Evolutionary conservation across 129 eudicot genomes (phyloP).

Genomic region (Smallanthus sonchifolius): DNA sequence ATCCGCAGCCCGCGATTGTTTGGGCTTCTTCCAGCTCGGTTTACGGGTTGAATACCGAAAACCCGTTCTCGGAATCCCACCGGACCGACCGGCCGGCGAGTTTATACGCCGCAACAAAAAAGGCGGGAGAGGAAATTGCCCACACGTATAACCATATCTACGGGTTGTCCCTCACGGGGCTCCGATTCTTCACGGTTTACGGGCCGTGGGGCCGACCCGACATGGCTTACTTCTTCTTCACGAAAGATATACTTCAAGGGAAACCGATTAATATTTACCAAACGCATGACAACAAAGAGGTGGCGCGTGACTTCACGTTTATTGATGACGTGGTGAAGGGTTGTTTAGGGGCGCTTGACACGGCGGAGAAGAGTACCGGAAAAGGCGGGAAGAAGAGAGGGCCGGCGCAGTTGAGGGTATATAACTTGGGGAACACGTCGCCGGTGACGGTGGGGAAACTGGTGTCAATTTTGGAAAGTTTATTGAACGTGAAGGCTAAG

Average conservation of each 20-base stretch:
- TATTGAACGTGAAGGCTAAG: conserved; percentile 64
- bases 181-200: conserved; percentile 69
- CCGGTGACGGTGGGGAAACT: conserved; percentile 72
- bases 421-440: conserved; percentile 70
- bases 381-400: conserved; percentile 66
- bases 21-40: conserved; percentile 82
- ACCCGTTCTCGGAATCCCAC: conserved; percentile 65
- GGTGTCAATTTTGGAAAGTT: conserved; percentile 51
- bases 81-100: conserved; percentile 77
- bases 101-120: conserved; percentile 73
- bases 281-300: conserved; percentile 55
- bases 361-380: conserved; percentile 83
- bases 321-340: conserved; percentile 78
- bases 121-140: conserved; percentile 77
- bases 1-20: conserved; percentile 71
- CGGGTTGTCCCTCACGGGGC: conserved; percentile 62
- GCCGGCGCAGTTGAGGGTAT: conserved; percentile 66
- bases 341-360: conserved; percentile 65
- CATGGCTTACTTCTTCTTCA: conserved; percentile 80
- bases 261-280: conserved; percentile 55
- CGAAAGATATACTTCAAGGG: conserved; percentile 63
- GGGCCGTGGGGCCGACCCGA: conserved; percentile 91
- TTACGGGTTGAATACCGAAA: conserved; percentile 62
- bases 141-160: conserved; percentile 75
- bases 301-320: conserved; percentile 91